phyloP scores from a whole-genome alignment of 345 rosid species.

The Melaleuca alternifolia region DNA sequence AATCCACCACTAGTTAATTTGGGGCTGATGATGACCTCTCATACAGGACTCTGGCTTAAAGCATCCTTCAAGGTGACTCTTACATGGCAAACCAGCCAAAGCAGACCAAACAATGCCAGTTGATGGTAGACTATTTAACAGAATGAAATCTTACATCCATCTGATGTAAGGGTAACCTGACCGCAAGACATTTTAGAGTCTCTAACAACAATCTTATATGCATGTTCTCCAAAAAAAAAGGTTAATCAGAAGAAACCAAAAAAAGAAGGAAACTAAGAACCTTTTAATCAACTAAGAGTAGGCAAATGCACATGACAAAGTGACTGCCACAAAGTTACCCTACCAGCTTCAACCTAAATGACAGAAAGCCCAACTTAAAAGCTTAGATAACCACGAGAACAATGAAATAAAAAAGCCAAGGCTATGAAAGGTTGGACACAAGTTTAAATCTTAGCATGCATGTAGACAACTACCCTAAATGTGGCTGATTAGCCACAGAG shows the following conservation, averaged over 20 bases:
- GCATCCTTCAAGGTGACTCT: background rate
- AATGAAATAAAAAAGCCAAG: background rate
- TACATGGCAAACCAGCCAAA: background rate
- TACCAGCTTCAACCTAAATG: background rate
- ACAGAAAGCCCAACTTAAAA: background rate
- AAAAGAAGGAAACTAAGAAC: background rate
- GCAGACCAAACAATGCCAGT: background rate
- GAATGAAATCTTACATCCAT: background rate
- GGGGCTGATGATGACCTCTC: background rate
- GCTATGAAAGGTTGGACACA: background rate
- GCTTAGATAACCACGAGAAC: background rate
- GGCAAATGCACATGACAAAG: background rate
- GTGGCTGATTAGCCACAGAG: background rate
- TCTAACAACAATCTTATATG: background rate
- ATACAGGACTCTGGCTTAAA: background rate
- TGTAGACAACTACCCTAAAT: background rate
- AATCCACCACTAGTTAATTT: background rate
- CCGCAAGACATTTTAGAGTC: background rate
- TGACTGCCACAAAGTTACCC: background rate
- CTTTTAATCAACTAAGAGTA: background rate
- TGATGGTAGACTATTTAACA: background rate
- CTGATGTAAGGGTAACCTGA: background rate
- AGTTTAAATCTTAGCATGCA: background rate
- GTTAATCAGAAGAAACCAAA: background rate
- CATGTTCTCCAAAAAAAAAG: background rate